Evolutionary conservation across 768 basidiomycete genomes (phyloP).

Genomic region (Rhodotorula toruloides): DNA sequence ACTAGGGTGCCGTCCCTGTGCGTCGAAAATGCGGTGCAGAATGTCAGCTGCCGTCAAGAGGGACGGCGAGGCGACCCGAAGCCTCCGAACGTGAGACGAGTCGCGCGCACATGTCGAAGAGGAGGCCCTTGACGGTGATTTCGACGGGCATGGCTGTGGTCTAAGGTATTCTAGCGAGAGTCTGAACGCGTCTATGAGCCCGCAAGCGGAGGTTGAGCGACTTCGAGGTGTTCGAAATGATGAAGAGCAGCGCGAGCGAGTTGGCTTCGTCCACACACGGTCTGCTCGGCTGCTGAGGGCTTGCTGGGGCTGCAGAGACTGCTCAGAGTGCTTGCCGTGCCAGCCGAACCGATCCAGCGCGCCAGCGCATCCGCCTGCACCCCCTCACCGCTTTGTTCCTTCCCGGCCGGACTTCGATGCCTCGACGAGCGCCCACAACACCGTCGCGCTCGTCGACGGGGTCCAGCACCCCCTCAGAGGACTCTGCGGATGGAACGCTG

Average conservation of each 20-base stretch:
- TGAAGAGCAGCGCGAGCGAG: too few species aligned
- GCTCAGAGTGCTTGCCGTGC: too few species aligned
- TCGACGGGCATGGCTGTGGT: conserved; percentile 5
- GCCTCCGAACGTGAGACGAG: neutral
- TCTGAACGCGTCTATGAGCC: neutral
- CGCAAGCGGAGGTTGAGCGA: neutral
- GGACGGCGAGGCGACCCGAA: neutral
- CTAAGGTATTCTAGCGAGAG: neutral
- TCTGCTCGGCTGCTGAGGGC: too few species aligned
- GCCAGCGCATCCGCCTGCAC: neutral
- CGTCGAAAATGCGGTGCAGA: too few species aligned
- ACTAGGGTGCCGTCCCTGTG: conserved; percentile 37
- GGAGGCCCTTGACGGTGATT: conserved; percentile 30
- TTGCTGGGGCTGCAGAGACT: too few species aligned
- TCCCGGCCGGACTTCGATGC: too few species aligned
- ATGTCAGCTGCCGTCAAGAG: too few species aligned
- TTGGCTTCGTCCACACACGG: too few species aligned
- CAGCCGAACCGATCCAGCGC: too few species aligned
- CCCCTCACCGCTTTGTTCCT: neutral
- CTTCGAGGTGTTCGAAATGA: too few species aligned
- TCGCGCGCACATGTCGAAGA: conserved; percentile 32
- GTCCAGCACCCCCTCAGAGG: too few species aligned
- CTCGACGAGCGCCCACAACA: neutral
- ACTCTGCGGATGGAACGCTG: too few species aligned
- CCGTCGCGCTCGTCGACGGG: neutral